Base-by-base conservation (phyloP, 1,284 basidiomycete species). In the Cyathus olla region DNA sequence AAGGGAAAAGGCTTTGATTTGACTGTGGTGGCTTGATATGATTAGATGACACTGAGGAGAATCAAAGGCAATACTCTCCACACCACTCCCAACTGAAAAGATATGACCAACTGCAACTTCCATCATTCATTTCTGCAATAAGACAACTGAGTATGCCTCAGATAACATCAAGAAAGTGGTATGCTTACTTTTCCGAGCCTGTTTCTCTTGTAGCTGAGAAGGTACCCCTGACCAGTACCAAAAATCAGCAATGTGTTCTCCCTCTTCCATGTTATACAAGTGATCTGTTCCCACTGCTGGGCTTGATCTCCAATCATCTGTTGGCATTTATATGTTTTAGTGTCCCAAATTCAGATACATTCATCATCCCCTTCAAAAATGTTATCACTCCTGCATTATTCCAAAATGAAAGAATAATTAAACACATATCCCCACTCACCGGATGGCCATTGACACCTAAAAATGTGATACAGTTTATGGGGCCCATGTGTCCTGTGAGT, bases 281-380 rank as follows among this genome's bases (percentile, higher is more conserved):
- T 61, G 8, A 61, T 54, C 40, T 60, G 60, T 22, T 55, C 60
- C 60, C 60, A 57, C 22, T 31, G 47, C n/a, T 44, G 28, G 6
- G 37, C 48, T 11, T 46, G 60, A 31, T 60, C 60, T 11, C 42
- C 28, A 19, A 60, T 13, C n/a, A 39, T 53, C n/a, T 60, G 55
- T 21, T 42, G 9, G 27, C 47, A 52, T 28, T 51, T 46, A 13
- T 47, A 26, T 19, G 48, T 57, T 19, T 8, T 9, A 19, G 57
- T 10, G 21, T 56, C 55, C 60, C 60, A 60, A 26, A 60, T 31
- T n/a, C 27, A 21, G 19, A 60, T 35, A 26, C 29, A 46, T 31
- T 60, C 40, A 37, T 60, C 49, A 31, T 60, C 55, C 1, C 59
- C 59, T 60, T 27, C 44, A 11, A 22, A 49, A 27, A 27, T 40